Base-by-base conservation (phyloP, 257 asterid species). In the Nicotiana knightiana region DNA sequence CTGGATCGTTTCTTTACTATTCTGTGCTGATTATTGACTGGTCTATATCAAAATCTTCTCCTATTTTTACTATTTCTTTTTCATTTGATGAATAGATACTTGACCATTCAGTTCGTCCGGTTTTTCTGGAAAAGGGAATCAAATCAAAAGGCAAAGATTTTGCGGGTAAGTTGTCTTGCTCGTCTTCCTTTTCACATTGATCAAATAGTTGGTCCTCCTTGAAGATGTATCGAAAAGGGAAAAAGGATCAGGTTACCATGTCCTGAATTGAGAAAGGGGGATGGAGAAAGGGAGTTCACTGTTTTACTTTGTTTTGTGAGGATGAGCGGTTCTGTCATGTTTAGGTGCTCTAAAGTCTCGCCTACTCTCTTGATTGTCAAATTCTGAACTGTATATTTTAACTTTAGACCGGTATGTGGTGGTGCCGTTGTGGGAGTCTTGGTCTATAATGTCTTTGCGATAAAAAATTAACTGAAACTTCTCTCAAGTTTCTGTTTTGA, bases 71-170 rank as follows among this genome's bases (percentile, higher is more conserved):
- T 63, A 5, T 61, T 64, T 77, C 26, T 0, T 6, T 11, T 57
- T 54, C 0, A 71, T 79, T 67, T 85, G 73, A 11, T 89, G 82
- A 54, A 43, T 93, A 96, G 99, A 82, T 96, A 96, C 88, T 87
- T 96, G 93, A 94, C 99, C 5, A 30, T 96, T 84, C 99, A 96
- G 82, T 96, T 94, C 85, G 98, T 96, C 66, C 94, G 99, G 0
- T 96, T 96, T 88, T 96, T 96, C 92, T 96, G 99, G 99, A 96
- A 94, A 87, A 91, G 99, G 89, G 98, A 94, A 92, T 86, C 99
- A 86, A 96, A 94, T 87, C 99, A 94, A 88, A 96, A 96, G 89
- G 99, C 99, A 35, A 96, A 96, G 88, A 96, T 96, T 88, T 86
- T 96, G 83, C 92, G 98, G 97, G 99, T 96, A 93, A 76, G 63